These are phyloP conservation scores for Zelopaecilomyces penicillatus DNA, from an alignment of 2,329 filamentous ascomycete species.

Conservation along the genomic window DNA sequence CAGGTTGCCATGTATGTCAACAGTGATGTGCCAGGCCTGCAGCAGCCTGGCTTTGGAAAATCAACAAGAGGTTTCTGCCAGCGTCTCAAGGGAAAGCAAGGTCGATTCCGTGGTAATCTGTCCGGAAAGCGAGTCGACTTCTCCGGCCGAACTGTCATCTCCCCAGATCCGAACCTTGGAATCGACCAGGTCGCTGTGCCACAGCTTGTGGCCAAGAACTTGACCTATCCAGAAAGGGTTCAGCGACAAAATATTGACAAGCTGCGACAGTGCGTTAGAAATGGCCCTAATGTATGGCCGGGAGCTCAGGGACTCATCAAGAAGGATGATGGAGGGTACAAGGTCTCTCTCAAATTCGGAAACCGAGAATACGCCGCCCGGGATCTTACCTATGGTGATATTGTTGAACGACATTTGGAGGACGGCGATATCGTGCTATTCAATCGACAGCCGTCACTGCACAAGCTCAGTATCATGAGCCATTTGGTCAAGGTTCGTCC, in stretches of 20 bases:
- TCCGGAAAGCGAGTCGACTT: conserved; percentile 99
- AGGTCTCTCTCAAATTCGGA: conserved; percentile 67
- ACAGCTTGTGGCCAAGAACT: conserved; percentile 82
- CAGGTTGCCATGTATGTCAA: conserved; percentile 98
- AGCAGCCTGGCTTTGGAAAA: conserved; percentile 79
- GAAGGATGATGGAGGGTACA: conserved; percentile 57
- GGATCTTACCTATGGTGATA: conserved; percentile 70
- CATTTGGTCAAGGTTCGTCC: conserved; percentile 89
- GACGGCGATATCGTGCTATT: conserved; percentile 95
- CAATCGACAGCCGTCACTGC: conserved; percentile 93
- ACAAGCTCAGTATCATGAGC: conserved; percentile 97
- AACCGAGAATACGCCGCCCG: conserved; percentile 64
- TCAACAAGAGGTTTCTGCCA: conserved; percentile 90
- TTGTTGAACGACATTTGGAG: conserved; percentile 89
- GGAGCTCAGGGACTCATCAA: conserved; percentile 79
- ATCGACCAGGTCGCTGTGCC: conserved; percentile 94
- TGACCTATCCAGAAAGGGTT: conserved; percentile 89
- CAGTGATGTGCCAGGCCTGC: conserved; percentile 87
- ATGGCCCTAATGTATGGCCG: conserved; percentile 72
- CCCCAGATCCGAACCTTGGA: conserved; percentile 86
- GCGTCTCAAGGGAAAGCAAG: conserved; percentile 92
- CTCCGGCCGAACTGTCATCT: conserved; percentile 94
- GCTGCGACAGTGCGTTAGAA: conserved; percentile 62
- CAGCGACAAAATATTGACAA: conserved; percentile 81
- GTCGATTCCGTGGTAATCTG: conserved; percentile 90